Evolutionary conservation across 805 yeast genomes (phyloP).

Genomic region (Suhomyces xylopsoci): DNA sequence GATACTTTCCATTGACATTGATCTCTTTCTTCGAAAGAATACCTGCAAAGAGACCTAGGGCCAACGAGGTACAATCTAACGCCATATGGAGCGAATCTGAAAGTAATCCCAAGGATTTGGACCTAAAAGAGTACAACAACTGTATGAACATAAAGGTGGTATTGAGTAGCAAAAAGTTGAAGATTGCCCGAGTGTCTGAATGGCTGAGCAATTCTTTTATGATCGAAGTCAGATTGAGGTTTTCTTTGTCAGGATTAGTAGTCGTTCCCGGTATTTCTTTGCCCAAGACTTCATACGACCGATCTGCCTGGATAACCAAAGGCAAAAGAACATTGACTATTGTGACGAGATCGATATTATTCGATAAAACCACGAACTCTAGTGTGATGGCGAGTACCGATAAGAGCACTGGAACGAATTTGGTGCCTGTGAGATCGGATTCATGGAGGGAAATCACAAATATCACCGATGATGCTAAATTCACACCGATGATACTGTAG

Average conservation of each 20-base stretch:
- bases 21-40: slow-evolving; percentile 38
- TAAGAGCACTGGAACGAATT: slow-evolving; percentile 14
- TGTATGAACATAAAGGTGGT: slow-evolving; percentile 94
- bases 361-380: slow-evolving; percentile 20
- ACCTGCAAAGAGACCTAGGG: slow-evolving; percentile 87
- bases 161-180: slow-evolving; percentile 79
- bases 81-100: slow-evolving; percentile 97
- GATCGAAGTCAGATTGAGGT: slow-evolving; percentile 10
- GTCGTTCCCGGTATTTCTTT: neutral
- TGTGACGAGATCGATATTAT: slow-evolving; percentile 4
- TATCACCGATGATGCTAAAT: slow-evolving; percentile 22
- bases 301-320: slow-evolving; percentile 19
- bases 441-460: slow-evolving; percentile 25
- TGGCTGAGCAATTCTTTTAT: slow-evolving; percentile 33
- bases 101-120: slow-evolving; percentile 85
- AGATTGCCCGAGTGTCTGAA: slow-evolving; percentile 79
- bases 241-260: neutral
- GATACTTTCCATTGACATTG: slow-evolving; percentile 63
- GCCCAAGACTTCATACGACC: slow-evolving; percentile 4
- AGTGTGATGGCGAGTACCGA: slow-evolving; percentile 16
- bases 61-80: slow-evolving; percentile 85
- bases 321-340: slow-evolving; percentile 17
- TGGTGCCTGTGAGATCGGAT: slow-evolving; percentile 15
- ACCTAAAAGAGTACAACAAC: slow-evolving; percentile 83
- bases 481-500: slow-evolving; percentile 22